A percentile compares a stretch with the other conserved stretches of the same genome.
phyloP scores from a whole-genome alignment of 306 rosid species.

The Prosopis cineraria region DNA sequence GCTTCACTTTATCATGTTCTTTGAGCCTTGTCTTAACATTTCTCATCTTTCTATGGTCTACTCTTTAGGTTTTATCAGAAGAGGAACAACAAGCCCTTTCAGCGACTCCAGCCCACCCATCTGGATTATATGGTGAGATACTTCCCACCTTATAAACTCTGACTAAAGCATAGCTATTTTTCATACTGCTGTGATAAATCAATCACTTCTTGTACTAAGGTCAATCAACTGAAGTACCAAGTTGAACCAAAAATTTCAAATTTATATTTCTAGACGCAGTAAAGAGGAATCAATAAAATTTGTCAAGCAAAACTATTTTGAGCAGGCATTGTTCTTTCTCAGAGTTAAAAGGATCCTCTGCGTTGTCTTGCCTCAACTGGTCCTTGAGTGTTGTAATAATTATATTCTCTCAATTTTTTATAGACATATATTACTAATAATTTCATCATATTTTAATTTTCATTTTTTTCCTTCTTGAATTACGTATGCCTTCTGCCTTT shows the following conservation, averaged over 20 bases:
- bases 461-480: not conserved
- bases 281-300: not conserved
- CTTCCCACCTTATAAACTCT: slow-evolving; percentile 10
- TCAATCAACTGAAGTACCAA: not conserved
- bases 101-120: slow-evolving; percentile 96
- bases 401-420: not conserved
- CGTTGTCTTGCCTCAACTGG: not conserved
- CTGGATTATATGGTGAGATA: slow-evolving; percentile 76
- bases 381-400: not conserved
- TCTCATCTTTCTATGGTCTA: slow-evolving; percentile 34
- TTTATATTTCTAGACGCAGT: not conserved
- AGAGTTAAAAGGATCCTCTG: not conserved
- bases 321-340: not conserved
- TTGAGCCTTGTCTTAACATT: slow-evolving; percentile 23
- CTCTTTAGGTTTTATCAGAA: slow-evolving; percentile 73
- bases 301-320: not conserved
- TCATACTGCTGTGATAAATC: not conserved
- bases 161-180: slow-evolving; percentile 8
- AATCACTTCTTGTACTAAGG: not conserved
- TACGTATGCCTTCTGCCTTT: not conserved
- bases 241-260: not conserved
- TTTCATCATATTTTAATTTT: not conserved
- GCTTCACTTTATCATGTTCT: not conserved
- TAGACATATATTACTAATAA: not conserved
- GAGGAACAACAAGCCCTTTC: slow-evolving; percentile 87